Percentiles rank a stretch among this genome's conserved stretches.
These are phyloP conservation scores for Rhodotorula sp. DNA, from an alignment of 1,284 basidiomycete genomes.

Conservation along the genomic window DNA sequence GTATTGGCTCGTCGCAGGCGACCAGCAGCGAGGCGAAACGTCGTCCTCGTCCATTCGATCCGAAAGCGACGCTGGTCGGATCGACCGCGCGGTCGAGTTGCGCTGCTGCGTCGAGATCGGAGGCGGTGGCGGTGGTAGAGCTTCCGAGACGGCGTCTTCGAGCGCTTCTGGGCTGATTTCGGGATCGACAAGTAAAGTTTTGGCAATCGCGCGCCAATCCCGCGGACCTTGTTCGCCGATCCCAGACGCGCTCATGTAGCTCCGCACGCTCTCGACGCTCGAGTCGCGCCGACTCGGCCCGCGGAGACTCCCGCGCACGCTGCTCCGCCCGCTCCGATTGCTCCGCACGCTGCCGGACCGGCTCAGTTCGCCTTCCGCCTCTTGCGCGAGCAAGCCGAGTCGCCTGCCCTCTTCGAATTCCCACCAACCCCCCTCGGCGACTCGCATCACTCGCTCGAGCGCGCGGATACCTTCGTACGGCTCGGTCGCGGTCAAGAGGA, in stretches of 20 bases:
- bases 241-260: conserved; percentile 2
- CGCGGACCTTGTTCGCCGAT: conserved; percentile 6
- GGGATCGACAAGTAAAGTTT: conserved; percentile 10
- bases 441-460: conserved; percentile 53
- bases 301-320: conserved; percentile 2
- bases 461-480: conserved; percentile 51
- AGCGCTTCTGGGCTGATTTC: neutral
- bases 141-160: neutral
- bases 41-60: neutral
- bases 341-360: conserved; percentile 22
- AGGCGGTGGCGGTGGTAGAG: neutral
- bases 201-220: conserved; percentile 7
- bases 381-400: conserved; percentile 25
- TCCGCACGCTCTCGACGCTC: conserved; percentile 26
- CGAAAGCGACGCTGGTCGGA: neutral
- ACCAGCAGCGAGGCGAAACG: neutral
- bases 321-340: conserved; percentile 11
- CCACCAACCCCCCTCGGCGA: conserved; percentile 53
- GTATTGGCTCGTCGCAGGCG: neutral
- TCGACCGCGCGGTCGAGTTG: too few species aligned
- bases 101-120: neutral
- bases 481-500: conserved; percentile 53
- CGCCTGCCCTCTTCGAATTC: conserved; percentile 52
- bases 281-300: neutral
- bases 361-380: conserved; percentile 8